These are phyloP conservation scores for Microbotryum lychnidis-dioicae DNA, from an alignment of 1,284 basidiomycete species.

Conservation along the genomic window DNA sequence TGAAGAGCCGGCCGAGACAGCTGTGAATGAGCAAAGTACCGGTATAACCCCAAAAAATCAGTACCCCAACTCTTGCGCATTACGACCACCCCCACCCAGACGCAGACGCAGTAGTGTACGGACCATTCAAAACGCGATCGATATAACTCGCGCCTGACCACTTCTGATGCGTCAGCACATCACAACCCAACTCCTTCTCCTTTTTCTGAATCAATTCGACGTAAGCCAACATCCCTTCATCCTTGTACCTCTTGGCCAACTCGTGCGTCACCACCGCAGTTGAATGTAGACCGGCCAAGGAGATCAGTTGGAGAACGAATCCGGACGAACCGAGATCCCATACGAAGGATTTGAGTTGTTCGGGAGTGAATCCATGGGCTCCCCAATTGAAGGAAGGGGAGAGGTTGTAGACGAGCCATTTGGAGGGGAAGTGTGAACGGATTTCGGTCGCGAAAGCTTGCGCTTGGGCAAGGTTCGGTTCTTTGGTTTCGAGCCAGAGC, in stretches of 20 bases:
- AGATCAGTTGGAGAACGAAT: conserved; percentile 75
- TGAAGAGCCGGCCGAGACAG: conserved; percentile 68
- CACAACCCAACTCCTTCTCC: conserved; percentile 82
- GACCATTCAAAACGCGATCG: conserved; percentile 47
- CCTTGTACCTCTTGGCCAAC: conserved; percentile 50
- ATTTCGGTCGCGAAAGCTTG: conserved; percentile 69
- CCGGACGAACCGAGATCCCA: conserved; percentile 89
- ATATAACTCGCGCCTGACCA: conserved; percentile 86
- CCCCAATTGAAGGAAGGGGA: conserved; percentile 92
- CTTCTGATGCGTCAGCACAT: conserved; percentile 85
- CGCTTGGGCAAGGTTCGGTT: conserved; percentile 71
- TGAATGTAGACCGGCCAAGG: conserved; percentile 78
- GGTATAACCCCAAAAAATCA: background rate
- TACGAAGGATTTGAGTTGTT: conserved; percentile 71
- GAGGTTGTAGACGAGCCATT: conserved; percentile 89
- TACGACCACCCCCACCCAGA: background rate
- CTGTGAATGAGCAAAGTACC: conserved; percentile 17
- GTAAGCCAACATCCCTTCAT: conserved; percentile 70
- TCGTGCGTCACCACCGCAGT: conserved; percentile 73
- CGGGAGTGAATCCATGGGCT: conserved; percentile 62
- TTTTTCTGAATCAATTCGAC: conserved; percentile 74
- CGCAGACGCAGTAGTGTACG: conserved; percentile 9
- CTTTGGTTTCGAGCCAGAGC: conserved; percentile 84
- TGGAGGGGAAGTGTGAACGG: conserved; percentile 61
- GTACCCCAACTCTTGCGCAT: background rate